These are phyloP conservation scores for Jackrogersella minutella DNA, from an alignment of 495 filamentous ascomycete genomes.

Conservation along the genomic window DNA sequence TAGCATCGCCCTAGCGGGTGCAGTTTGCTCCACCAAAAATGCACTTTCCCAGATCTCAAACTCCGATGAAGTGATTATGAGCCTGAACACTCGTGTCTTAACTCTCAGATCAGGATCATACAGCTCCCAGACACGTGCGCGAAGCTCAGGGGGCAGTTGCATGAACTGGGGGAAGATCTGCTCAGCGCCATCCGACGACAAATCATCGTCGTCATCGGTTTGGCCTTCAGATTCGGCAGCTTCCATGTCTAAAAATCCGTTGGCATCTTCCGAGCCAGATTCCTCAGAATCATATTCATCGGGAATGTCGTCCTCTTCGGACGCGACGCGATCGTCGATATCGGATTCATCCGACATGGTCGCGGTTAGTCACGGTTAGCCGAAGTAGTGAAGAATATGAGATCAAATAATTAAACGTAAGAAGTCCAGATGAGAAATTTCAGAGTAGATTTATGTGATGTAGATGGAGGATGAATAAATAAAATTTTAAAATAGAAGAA, in stretches of 20 bases:
- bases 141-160: constrained; percentile 51
- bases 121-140: constrained; percentile 50
- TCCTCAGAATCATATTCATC: constrained; percentile 1
- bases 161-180: constrained; percentile 51
- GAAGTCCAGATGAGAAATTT: not conserved
- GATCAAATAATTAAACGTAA: not conserved
- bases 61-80: not conserved
- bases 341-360: constrained; percentile 36
- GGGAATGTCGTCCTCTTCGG: constrained; percentile 11
- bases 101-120: constrained; percentile 48
- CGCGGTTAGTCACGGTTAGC: not conserved
- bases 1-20: constrained; percentile 42
- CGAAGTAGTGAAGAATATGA: not conserved
- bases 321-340: constrained; percentile 30
- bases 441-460: not conserved
- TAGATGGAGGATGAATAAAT: not conserved
- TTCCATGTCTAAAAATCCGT: constrained; percentile 43
- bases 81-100: constrained; percentile 40
- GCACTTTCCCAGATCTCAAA: constrained; percentile 22
- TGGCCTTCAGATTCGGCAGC: constrained; percentile 38
- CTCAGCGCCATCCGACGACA: not conserved
- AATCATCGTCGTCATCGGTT: constrained; percentile 12
- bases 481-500: not conserved
- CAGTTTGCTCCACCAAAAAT: constrained; percentile 42
- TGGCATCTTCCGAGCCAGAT: constrained; percentile 11